Evolutionary conservation across 148 eudicot genomes (phyloP).

Genomic region (Vaccinium vitisidaea): DNA sequence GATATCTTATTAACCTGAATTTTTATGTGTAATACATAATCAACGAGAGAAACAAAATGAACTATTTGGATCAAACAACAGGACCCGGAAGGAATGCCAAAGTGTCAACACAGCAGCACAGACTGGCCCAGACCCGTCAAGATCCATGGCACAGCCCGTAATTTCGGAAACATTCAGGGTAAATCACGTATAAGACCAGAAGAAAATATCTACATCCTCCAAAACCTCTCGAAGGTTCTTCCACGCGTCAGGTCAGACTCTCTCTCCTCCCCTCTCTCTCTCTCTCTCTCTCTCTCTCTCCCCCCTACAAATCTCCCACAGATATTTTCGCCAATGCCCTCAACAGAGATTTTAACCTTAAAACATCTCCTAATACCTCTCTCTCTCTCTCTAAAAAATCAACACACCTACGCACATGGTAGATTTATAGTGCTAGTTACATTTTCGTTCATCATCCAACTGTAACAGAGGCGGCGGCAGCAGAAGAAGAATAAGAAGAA

Average conservation of each 20-base stretch:
- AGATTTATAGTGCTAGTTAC: not conserved
- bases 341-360: not conserved
- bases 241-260: not conserved
- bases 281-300: not conserved
- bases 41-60: no score
- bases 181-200: not conserved
- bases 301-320: not conserved
- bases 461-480: not conserved
- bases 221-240: slow-evolving; percentile 22
- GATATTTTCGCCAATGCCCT: slow-evolving; percentile 18
- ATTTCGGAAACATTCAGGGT: not conserved
- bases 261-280: not conserved
- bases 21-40: no score
- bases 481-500: not conserved
- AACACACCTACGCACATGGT: not conserved
- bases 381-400: not conserved
- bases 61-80: no score
- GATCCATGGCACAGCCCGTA: slow-evolving; percentile 7
- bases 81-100: no score
- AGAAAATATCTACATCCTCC: slow-evolving; percentile 13
- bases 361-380: not conserved
- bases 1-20: no score
- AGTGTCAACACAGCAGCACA: no score
- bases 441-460: not conserved
- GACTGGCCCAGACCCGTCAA: no score